Evolutionary conservation across 805 yeast species (phyloP), one percentile per base, ranked within the genome.

Genomic region (Kuraishia floccosa): DNA sequence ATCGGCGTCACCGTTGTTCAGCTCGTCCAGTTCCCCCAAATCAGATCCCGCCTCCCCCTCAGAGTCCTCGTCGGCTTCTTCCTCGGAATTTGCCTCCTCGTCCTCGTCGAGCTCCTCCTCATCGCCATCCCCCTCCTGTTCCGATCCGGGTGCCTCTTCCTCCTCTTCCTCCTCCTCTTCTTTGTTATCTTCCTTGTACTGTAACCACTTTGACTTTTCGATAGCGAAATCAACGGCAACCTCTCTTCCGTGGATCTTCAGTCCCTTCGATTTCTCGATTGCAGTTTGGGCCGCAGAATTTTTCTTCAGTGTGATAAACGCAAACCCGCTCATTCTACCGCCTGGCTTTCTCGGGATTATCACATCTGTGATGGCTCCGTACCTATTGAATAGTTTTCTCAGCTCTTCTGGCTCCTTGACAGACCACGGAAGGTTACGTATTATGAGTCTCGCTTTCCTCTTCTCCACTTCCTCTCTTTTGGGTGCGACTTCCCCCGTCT

Each of bases 371-470:
- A 91, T 95, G 18, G 81, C 77, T 31, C 98, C 98, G 49, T 60
- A 91, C 46, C 73, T 74, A 35, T 66, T 56, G 49, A 91, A 91
- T 6, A 75, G 47, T 42, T 76, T 76, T 46, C 69, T 76, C 45
- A 91, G 63, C 33, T 71, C 74, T 4, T 72, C 72, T 4, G 93
- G 78, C 37, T 78, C 75, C 49, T 89, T 74, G 28, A 91, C 76
- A 11, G 95, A 78, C 98, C 98, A 91, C 9, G 98, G 98, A 54
- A 91, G 68, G 51, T 91, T 91, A 49, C 98, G 70, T 24, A 91
- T 65, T 42, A 91, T 86, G 35, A 91, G 60, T 43, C 95, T 73
- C 3, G 97, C 87, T 41, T 79, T 72, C 53, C 94, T 77, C 48
- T 79, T 80, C 42, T 77, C 83, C n/a, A 69, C 65, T 14, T 25